Conservation (phyloP, 2,329 filamentous ascomycete genomes). For the Colletotrichum navitas region DNA sequence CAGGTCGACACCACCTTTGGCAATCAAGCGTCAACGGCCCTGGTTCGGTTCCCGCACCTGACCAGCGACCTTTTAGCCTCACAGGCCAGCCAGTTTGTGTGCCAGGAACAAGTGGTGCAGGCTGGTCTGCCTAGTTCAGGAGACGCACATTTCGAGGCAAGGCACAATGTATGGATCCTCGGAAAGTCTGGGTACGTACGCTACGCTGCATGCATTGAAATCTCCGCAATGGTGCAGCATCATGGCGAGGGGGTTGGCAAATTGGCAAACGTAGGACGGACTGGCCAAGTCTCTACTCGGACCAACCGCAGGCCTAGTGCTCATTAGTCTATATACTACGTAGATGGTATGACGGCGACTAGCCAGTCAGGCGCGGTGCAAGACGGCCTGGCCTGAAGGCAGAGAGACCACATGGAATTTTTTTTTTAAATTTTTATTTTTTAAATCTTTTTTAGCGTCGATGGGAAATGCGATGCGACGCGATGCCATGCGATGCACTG, state of each 20-base stretch:
- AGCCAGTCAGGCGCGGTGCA: constrained; percentile 34
- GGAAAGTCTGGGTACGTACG: constrained; percentile 32
- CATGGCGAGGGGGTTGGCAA: constrained; percentile 36
- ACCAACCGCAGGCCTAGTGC: constrained; percentile 10
- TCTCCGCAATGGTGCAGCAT: constrained; percentile 39
- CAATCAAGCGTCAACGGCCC: constrained; percentile 19
- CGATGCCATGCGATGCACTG: constrained; percentile 31
- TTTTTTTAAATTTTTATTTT: too few species aligned
- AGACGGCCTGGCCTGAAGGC: constrained; percentile 19
- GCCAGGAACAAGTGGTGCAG: constrained; percentile 29
- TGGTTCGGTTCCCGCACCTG: constrained; percentile 34
- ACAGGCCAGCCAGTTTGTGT: constrained; percentile 14
- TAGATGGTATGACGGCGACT: constrained; percentile 26
- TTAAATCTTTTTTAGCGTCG: constrained; percentile 37
- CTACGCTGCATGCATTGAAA: constrained; percentile 33
- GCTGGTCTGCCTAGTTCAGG: constrained; percentile 33
- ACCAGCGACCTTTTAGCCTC: constrained; percentile 31
- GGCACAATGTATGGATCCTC: constrained; percentile 25
- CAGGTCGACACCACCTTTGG: constrained; percentile 25
- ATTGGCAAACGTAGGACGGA: constrained; percentile 24
- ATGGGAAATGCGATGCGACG: constrained; percentile 29
- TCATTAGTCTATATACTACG: constrained; percentile 1
- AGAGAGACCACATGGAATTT: constrained; percentile 30
- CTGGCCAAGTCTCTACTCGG: constrained; percentile 16
- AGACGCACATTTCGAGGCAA: constrained; percentile 30